Evolutionary conservation across 805 yeast genomes (phyloP).

Genomic region (Starmerella roubikii): DNA sequence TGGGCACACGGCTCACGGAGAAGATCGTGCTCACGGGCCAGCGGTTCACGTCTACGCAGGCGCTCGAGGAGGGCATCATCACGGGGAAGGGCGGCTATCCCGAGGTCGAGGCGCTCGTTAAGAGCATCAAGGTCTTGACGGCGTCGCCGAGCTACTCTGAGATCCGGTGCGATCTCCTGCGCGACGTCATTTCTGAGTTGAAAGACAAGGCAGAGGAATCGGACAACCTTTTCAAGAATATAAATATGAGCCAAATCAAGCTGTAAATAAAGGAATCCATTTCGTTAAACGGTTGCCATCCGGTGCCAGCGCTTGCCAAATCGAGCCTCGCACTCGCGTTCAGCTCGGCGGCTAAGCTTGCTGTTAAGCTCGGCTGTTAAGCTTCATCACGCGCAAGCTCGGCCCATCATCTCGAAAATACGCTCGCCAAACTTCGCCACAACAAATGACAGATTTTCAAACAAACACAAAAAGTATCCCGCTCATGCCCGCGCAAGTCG

Average conservation of each 20-base stretch:
- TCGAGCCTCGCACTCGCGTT: no score
- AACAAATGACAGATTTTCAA: not conserved
- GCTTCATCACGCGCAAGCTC: not conserved
- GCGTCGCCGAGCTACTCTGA: constrained; percentile 24
- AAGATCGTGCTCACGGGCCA: constrained; percentile 26
- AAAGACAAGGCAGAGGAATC: no score
- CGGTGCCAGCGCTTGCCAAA: no score
- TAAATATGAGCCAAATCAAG: no score
- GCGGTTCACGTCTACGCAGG: constrained; percentile 47
- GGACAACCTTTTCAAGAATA: no score
- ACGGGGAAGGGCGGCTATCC: constrained; percentile 26
- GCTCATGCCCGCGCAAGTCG: constrained; percentile 11
- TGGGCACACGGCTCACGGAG: constrained; percentile 23
- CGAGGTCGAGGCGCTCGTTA: constrained; percentile 25
- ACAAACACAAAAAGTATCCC: not conserved
- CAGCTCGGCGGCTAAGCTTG: no score
- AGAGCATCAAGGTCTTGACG: constrained; percentile 18
- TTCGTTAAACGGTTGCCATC: no score
- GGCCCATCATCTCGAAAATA: not conserved
- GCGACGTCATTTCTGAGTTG: constrained; percentile 21
- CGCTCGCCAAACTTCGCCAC: no score
- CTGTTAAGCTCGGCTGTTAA: not conserved
- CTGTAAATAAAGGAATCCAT: no score
- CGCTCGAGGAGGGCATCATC: constrained; percentile 59
- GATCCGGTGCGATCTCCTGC: constrained; percentile 22